Base-by-base conservation (phyloP, 2,329 filamentous ascomycete genomes). In the Thelonectria blattea region DNA sequence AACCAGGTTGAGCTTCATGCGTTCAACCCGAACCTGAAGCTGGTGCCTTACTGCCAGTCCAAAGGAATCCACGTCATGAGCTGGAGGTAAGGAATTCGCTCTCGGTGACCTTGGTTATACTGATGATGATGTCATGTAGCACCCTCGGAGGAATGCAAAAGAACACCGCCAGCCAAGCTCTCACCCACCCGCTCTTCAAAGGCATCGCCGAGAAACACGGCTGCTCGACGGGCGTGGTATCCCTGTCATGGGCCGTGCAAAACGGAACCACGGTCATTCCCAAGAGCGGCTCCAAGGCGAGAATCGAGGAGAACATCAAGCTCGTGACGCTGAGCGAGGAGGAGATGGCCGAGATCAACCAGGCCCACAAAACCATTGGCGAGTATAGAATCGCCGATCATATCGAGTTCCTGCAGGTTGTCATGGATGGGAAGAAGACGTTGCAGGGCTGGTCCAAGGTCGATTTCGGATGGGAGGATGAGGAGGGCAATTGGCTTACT, bases 31-130 rank as follows among this genome's bases (percentile, higher is more conserved):
- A 58, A 52, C 9, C 39, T 49, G 8, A 58, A 54, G 24, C 18
- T 58, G 18, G 56, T 48, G 3, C 42, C 43, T 2, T 54, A 58
- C 17, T 48, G 56, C 17, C 4, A 58, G 22, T 48, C 56, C 5
- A 58, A 58, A 14, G 50, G 56, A 34, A 58, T 58, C 24, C 56
- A 49, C 32, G 43, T 53, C 20, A 58, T 58, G 34, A 58, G 50
- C 18, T 58, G 56, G 56, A 54, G 56, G 56, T 50, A 34, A 58
- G 49, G 27, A 30, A 30, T 6, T 30, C 5, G 8, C 27, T 9
- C 27, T 30, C 8, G 8, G 8, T 30, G 27, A 30, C 27, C 9
- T 30, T 30, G 5, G 27, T 10, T 7, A 10, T n/a, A 30, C 27
- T 17, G 18, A 41, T 52, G 14, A 52, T 32, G 15, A 52, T 51